Evolutionary conservation across 345 rosid genomes (phyloP).

Genomic region (Dimocarpus longan): DNA sequence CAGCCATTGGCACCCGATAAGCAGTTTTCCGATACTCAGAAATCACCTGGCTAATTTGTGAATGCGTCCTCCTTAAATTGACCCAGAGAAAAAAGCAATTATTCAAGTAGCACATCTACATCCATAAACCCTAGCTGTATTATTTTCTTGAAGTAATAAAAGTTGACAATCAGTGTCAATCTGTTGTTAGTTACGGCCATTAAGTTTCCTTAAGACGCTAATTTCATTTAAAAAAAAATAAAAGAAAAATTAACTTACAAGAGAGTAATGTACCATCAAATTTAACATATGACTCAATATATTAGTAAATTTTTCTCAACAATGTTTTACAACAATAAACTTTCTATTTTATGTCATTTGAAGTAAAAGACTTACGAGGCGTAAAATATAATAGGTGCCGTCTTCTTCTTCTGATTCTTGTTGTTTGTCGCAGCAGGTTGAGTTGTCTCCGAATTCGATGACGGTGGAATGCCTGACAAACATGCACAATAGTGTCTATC

Average conservation of each 20-base stretch:
- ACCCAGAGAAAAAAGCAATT: slow-evolving; percentile 18
- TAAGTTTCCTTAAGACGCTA: neutral
- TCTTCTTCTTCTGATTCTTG: slow-evolving; percentile 56
- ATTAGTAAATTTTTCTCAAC: too few relatives aligned
- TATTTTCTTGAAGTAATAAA: neutral
- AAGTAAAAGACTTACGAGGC: slow-evolving; percentile 62
- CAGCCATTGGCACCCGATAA: slow-evolving; percentile 93
- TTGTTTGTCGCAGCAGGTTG: slow-evolving; percentile 38
- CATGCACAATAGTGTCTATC: neutral
- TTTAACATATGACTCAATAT: neutral
- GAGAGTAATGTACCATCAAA: neutral
- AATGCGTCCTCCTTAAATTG: slow-evolving; percentile 79
- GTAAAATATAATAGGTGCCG: slow-evolving; percentile 65
- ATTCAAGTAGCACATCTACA: neutral
- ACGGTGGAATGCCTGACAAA: slow-evolving; percentile 39
- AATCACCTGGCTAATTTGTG: slow-evolving; percentile 89
- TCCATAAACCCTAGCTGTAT: neutral
- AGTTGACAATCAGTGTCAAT: neutral
- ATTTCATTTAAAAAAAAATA: too few relatives aligned
- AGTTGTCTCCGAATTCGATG: slow-evolving; percentile 36
- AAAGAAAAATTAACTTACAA: neutral
- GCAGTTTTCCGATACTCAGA: slow-evolving; percentile 84
- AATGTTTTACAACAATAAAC: too few relatives aligned
- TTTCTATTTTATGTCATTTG: neutral
- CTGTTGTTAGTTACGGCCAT: neutral